Percentiles rank a stretch among this genome's conserved stretches.
Evolutionary conservation across 208 protist species (phyloP).

Genomic region (Leishmania gerbilli): DNA sequence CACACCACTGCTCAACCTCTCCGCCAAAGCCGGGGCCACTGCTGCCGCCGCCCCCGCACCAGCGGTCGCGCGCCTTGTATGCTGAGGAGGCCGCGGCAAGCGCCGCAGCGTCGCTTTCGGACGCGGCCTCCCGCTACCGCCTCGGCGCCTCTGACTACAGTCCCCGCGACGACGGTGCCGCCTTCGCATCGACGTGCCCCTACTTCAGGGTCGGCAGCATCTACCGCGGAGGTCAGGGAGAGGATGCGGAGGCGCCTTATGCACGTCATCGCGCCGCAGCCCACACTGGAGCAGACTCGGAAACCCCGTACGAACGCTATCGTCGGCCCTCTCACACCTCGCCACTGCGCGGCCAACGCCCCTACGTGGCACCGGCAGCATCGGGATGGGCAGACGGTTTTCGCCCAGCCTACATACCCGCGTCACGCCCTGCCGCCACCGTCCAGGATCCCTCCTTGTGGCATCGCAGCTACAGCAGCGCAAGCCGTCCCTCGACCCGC

Average conservation of each 20-base stretch:
- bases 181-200: not conserved
- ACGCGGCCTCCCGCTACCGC: not conserved
- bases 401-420: not conserved
- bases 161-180: not conserved
- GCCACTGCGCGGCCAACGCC: not conserved
- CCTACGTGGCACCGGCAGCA: not conserved
- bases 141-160: not conserved
- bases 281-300: not conserved
- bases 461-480: conserved; percentile 10
- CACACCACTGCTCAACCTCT: conserved; percentile 9
- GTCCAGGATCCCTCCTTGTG: not conserved
- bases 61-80: not conserved
- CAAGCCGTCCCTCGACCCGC: conserved; percentile 30
- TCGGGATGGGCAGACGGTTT: conserved; percentile 10
- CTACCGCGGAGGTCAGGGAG: not conserved
- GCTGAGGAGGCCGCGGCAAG: not conserved
- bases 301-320: not conserved
- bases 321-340: conserved; percentile 1
- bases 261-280: not conserved
- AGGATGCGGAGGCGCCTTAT: not conserved
- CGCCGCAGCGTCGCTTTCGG: not conserved
- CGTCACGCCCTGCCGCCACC: not conserved
- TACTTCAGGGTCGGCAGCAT: not conserved
- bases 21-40: conserved; percentile 1
- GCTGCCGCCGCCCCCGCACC: conserved; percentile 4